phyloP scores from a whole-genome alignment of 345 rosid genomes.

The Sapria himalayana region DNA sequence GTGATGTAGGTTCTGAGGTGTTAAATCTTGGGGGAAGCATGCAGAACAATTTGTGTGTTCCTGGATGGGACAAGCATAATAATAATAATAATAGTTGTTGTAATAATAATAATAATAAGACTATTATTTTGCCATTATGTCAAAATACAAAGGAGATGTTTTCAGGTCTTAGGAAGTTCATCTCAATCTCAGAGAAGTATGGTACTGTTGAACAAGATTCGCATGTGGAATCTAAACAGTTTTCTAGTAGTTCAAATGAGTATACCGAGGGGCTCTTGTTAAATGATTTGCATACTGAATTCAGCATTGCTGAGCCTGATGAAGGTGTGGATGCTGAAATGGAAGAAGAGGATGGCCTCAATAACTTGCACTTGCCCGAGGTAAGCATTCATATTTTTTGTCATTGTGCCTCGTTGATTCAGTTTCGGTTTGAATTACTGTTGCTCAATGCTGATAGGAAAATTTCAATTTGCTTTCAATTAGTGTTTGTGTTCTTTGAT shows the following conservation, averaged over 20 bases:
- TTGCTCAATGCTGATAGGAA: too few species aligned
- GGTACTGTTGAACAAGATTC: slow-evolving; percentile 77
- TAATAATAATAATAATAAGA: slow-evolving; percentile 23
- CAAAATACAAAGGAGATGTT: slow-evolving; percentile 38
- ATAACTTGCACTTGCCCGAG: too few species aligned
- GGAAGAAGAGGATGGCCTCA: slow-evolving; percentile 18
- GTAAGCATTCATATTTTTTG: too few species aligned
- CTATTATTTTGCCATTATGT: slow-evolving; percentile 32
- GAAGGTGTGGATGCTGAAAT: slow-evolving; percentile 21
- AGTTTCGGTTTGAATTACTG: too few species aligned
- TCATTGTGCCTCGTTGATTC: too few species aligned
- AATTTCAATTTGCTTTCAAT: too few species aligned
- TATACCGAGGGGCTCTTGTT: slow-evolving; percentile 21
- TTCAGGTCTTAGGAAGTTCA: slow-evolving; percentile 51
- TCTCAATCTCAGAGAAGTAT: slow-evolving; percentile 60
- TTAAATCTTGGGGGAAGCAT: slow-evolving; percentile 33
- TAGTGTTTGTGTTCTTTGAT: slow-evolving; percentile 1
- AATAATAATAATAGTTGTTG: too few species aligned
- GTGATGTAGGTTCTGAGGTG: slow-evolving; percentile 15
- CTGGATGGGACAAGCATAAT: too few species aligned
- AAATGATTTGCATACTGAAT: slow-evolving; percentile 17
- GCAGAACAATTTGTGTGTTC: too few species aligned
- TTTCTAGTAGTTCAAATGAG: slow-evolving; percentile 21
- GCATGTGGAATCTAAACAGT: slow-evolving; percentile 51
- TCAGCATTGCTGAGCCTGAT: slow-evolving; percentile 14